phyloP scores from a whole-genome alignment of 192 early-diverging fungal genomes.

The Podila clonocystis region DNA sequence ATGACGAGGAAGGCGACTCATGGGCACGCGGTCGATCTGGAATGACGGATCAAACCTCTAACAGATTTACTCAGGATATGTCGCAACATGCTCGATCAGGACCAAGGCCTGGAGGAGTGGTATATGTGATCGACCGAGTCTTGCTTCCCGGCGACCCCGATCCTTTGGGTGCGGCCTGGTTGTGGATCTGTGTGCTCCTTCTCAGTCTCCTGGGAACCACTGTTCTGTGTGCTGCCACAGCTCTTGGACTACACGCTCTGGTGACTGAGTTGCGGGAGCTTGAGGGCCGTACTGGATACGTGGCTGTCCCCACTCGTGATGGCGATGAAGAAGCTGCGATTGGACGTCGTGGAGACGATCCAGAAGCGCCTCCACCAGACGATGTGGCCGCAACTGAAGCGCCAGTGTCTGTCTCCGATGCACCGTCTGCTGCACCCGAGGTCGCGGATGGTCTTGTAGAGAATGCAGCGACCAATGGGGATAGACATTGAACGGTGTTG shows the following conservation, averaged over 20 bases:
- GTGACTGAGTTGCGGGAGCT: conserved; percentile 24
- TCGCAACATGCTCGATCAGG: background rate
- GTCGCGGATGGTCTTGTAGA: too few relatives aligned
- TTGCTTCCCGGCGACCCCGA: conserved; percentile 52
- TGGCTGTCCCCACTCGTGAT: conserved; percentile 6
- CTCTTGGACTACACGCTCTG: conserved; percentile 12
- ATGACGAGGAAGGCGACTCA: background rate
- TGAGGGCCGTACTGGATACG: conserved; percentile 25
- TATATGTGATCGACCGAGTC: conserved; percentile 59
- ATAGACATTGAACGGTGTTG: too few relatives aligned
- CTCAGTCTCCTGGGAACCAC: conserved; percentile 16
- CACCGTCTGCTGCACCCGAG: background rate
- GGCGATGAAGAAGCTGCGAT: conserved; percentile 23
- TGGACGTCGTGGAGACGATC: too few relatives aligned
- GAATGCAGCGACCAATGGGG: too few relatives aligned
- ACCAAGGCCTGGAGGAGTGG: conserved; percentile 45
- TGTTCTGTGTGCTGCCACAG: conserved; percentile 20
- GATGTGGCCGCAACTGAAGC: background rate
- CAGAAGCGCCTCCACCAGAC: too few relatives aligned
- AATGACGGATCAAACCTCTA: background rate
- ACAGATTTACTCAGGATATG: background rate
- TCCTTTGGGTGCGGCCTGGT: conserved; percentile 17
- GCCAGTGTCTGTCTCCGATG: background rate
- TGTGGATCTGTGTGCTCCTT: conserved; percentile 21
- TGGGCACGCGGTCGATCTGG: background rate